Percentiles rank a stretch among this genome's conserved stretches.
Conservation (phyloP, 1,139 yeast genomes). For the Taiozyma sp. region DNA sequence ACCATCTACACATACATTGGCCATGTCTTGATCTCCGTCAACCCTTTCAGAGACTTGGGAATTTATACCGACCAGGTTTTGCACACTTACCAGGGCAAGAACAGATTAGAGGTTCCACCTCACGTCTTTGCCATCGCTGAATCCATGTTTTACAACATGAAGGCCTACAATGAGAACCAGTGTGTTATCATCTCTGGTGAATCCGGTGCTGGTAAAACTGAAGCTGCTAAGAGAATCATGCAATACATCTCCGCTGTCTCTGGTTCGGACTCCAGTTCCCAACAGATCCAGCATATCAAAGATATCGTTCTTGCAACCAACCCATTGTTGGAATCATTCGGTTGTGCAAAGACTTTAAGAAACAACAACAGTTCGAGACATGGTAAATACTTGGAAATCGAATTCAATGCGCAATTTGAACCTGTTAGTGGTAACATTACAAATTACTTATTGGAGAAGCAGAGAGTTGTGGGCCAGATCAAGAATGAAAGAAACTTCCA, state of each 20-base stretch:
- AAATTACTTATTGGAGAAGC: conserved; percentile 89
- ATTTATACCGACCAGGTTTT: conserved; percentile 81
- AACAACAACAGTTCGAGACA: conserved; percentile 97
- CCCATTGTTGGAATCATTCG: conserved; percentile 93
- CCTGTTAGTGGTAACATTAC: conserved; percentile 97
- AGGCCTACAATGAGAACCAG: conserved; percentile 91
- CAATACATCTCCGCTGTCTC: conserved; percentile 93
- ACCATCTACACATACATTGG: conserved; percentile 88
- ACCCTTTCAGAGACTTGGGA: conserved; percentile 95
- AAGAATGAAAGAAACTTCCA: conserved; percentile 93
- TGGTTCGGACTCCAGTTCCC: conserved; percentile 48
- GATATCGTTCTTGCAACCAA: conserved; percentile 98
- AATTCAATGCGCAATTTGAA: conserved; percentile 74
- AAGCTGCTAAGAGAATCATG: conserved; percentile 98
- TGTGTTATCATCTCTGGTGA: conserved; percentile 99
- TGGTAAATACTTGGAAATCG: conserved; percentile 93
- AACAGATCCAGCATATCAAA: conserved; percentile 74
- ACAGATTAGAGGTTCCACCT: conserved; percentile 96
- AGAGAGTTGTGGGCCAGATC: conserved; percentile 92
- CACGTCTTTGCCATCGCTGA: conserved; percentile 99
- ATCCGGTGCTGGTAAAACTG: conserved; percentile 99
- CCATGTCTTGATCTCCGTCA: conserved; percentile 88
- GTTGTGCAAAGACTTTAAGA: conserved; percentile 96
- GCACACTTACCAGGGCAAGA: conserved; percentile 81
- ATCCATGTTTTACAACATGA: conserved; percentile 92